Base-by-base conservation (phyloP, 176 grass and related monocot species). In the barley (Hordeum vulgare) region DNA sequence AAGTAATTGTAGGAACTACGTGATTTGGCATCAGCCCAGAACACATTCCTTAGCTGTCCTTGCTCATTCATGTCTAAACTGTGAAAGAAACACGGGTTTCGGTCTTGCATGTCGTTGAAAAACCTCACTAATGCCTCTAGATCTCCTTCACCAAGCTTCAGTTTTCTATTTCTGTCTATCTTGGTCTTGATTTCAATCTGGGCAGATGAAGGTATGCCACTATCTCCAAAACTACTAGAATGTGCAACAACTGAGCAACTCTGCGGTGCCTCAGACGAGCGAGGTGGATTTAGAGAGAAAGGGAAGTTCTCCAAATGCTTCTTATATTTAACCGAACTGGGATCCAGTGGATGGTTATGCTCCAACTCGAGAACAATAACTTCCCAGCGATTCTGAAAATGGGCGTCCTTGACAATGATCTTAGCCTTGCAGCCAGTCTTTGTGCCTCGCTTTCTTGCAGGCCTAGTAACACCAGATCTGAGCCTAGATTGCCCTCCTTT, bases 401-500 rank as follows among this genome's bases (percentile, higher is more conserved):
- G 91, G 23, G 86, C 85, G 80, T 96, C 94, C 84, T 96, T 96
- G 61, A 96, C 89, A 68, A 93, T 91, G 91, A 96, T 96, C 80
- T 91, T 93, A 72, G 91, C 94, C 80, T 93, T 96, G 83, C 91
- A 96, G n/a, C 88, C 91, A 74, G 94, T 93, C 77, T 93, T 96
- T 21, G 82, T 88, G 7, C 80, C 86, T 54, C 81, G 79, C 63
- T 93, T 96, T 66, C 86, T 89, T 76, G 88, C 80, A 39, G 91
- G 85, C 66, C 78, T 92, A 57, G 83, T 88, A 60, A 68, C 86
- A 40, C 86, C 84, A 90, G 90, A 86, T 26, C 88, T 88, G 66
- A 91, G 59, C 81, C 88, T 96, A 64, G 94, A 90, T 76, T 91
- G 88, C 58, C 94, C 94, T 72, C 91, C 94, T 78, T 91, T 96